Evolutionary conservation across 176 grass and related monocot genomes (phyloP).

Genomic region (Stipa capillata): DNA sequence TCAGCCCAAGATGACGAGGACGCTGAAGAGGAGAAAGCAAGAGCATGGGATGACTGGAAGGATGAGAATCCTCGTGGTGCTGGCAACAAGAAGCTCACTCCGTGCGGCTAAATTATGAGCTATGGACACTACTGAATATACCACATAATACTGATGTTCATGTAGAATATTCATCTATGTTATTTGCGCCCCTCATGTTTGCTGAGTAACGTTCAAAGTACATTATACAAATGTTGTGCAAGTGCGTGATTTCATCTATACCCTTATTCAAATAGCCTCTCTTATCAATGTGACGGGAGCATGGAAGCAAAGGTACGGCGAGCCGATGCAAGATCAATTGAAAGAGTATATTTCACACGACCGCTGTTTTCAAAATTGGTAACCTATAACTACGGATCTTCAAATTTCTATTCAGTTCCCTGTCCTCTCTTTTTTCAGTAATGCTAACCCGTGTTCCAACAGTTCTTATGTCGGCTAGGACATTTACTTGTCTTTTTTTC

Average conservation of each 20-base stretch:
- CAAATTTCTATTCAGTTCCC: no score
- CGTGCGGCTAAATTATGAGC: constrained; percentile 48
- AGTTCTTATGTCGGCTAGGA: no score
- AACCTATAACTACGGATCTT: no score
- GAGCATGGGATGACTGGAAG: constrained; percentile 92
- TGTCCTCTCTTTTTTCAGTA: no score
- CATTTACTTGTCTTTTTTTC: no score
- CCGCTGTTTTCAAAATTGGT: no score
- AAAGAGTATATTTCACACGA: no score
- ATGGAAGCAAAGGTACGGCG: no score
- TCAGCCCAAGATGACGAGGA: constrained; percentile 63
- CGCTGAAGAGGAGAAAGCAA: constrained; percentile 65
- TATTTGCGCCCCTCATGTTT: neutral
- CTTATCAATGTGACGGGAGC: no score
- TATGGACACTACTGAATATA: neutral
- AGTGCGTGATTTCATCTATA: neutral
- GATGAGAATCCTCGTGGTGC: constrained; percentile 92
- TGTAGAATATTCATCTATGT: neutral
- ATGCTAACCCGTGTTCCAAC: no score
- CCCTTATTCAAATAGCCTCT: neutral
- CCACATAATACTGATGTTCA: neutral
- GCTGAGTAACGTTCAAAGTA: neutral
- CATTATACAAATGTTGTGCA: neutral
- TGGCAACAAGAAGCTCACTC: constrained; percentile 95
- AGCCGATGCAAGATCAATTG: no score